Base-by-base conservation (phyloP, 371 early-diverging fungal genomes). In the Mycotypha africana region DNA sequence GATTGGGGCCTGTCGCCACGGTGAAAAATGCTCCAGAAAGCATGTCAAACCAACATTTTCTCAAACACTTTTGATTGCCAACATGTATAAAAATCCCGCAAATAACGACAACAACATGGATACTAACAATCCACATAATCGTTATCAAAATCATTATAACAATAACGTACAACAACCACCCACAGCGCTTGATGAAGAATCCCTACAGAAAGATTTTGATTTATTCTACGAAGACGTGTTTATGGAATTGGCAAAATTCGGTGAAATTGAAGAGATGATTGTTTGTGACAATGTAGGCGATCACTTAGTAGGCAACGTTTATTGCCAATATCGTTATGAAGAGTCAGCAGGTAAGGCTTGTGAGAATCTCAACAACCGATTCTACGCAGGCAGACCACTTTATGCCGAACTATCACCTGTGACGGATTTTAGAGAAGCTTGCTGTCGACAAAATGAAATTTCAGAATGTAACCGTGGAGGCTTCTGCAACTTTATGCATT, bases 401-500 rank as follows among this genome's bases (percentile, higher is more conserved):
- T 95, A 90, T 73, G 93, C 93, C 1, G 98, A 98, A 68, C 69
- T 96, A 33, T 93, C 93, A 34, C 97, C 96, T 20, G 97, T 97
- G 10, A 92, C 94, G 4, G 95, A 97, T 67, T 97, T 98, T 60
- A 81, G 90, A 42, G 97, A 98, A 78, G 97, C 97, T 4, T 92
- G 95, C 64, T 99, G 99, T 65, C 84, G 95, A 26, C 97, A 98
- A 62, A 87, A 97, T 65, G 97, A 97, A 56, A 89, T 81, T 49
- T 76, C 84, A 41, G 93, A 91, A 61, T 97, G 99, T 71, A 91
- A 86, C 51, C 90, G 97, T 26, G 97, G 96, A 21, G 97, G 97
- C 3, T 86, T 92, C 57, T 99, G 99, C 72, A 97, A 96, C 70
- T 99, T 98, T 70, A 97, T 99, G 97, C 99, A 99, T 73, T 70